Conservation (phyloP, 768 basidiomycete species). For the Chalciporus pseudorubinellus region DNA sequence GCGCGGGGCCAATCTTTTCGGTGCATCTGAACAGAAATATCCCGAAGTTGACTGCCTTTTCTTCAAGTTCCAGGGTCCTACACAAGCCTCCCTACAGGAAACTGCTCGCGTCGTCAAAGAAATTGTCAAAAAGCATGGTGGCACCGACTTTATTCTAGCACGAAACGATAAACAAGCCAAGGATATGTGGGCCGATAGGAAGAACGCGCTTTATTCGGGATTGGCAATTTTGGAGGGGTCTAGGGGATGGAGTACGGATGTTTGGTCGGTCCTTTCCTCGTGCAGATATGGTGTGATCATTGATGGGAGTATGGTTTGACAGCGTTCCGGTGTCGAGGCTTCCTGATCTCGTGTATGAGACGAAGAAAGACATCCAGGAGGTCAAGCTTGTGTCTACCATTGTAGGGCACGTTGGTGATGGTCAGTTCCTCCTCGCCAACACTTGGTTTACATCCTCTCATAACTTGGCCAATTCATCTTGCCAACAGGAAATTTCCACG, state of each 20-base stretch:
- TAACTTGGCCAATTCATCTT: background rate
- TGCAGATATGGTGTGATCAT: background rate
- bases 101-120: conserved; percentile 56
- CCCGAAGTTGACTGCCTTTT: conserved; percentile 70
- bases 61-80: conserved; percentile 84
- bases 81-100: conserved; percentile 55
- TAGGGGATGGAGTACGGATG: conserved; percentile 70
- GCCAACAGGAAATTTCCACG: conserved; percentile 45
- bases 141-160: conserved; percentile 65
- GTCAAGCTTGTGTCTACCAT: conserved; percentile 59
- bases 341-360: conserved; percentile 63
- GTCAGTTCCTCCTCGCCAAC: conserved; percentile 30
- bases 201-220: conserved; percentile 59
- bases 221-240: conserved; percentile 56
- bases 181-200: conserved; percentile 72
- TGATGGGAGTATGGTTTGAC: background rate
- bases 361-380: conserved; percentile 63
- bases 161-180: conserved; percentile 60
- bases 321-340: conserved; percentile 65
- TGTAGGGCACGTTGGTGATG: conserved; percentile 79
- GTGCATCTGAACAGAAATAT: conserved; percentile 54
- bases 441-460: conserved; percentile 15
- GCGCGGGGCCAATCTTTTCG: conserved; percentile 55
- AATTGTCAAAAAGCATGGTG: conserved; percentile 63
- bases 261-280: conserved; percentile 49